phyloP scores from a whole-genome alignment of 225 moss, liverwort and hornwort species.

The Lunularia cruciata region DNA sequence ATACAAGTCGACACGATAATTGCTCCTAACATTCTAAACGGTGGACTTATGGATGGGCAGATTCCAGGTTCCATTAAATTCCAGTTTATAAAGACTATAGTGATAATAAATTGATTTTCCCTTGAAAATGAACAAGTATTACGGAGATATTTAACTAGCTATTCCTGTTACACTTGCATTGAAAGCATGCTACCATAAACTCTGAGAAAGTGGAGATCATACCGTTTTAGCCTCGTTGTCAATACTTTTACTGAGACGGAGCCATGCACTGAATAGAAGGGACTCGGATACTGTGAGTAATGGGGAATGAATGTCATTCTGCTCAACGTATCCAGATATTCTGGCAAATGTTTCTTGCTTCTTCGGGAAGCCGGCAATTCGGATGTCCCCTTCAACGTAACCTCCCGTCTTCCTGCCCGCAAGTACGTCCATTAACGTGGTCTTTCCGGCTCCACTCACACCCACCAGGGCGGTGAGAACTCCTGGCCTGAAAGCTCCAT shows the following conservation, averaged over 20 bases:
- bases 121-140: too few relatives aligned
- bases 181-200: too few relatives aligned
- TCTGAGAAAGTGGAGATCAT: constrained; percentile 5
- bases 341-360: constrained; percentile 75
- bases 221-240: constrained; percentile 54
- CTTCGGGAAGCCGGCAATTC: constrained; percentile 72
- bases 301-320: constrained; percentile 87
- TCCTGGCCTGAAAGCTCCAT: constrained; percentile 36
- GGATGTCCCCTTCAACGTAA: constrained; percentile 74
- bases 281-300: constrained; percentile 81
- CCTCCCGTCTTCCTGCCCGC: constrained; percentile 88
- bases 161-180: too few relatives aligned
- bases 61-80: too few relatives aligned
- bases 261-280: constrained; percentile 76
- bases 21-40: too few relatives aligned
- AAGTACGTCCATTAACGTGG: constrained; percentile 89
- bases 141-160: too few relatives aligned
- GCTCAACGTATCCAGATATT: constrained; percentile 84
- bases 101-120: too few relatives aligned
- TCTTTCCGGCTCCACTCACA: constrained; percentile 61
- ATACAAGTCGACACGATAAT: too few relatives aligned
- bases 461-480: constrained; percentile 38
- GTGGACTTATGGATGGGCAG: too few relatives aligned
- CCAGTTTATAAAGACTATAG: too few relatives aligned
- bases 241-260: constrained; percentile 61